These are phyloP conservation scores for Microbotryum violaceum DNA, from an alignment of 1,284 basidiomycete species.

Conservation along the genomic window DNA sequence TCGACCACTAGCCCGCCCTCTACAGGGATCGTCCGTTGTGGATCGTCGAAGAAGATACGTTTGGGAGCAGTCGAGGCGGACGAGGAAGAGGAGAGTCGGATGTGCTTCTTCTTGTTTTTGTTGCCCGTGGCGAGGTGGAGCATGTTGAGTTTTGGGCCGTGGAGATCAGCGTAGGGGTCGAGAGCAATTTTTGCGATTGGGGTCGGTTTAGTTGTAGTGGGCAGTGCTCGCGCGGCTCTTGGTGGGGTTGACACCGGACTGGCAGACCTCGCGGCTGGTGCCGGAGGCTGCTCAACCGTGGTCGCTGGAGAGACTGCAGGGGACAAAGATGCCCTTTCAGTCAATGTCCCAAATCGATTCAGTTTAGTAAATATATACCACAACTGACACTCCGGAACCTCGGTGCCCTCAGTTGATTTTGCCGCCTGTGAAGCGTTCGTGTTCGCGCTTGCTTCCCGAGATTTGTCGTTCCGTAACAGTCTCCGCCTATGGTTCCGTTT, in stretches of 20 bases:
- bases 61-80: no score
- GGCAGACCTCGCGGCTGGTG: not conserved
- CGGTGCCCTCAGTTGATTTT: not conserved
- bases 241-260: not conserved
- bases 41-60: no score
- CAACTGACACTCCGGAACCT: not conserved
- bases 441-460: not conserved
- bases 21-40: no score
- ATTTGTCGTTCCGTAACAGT: not conserved
- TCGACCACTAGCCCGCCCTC: no score
- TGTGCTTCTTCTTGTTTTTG: constrained; percentile 9
- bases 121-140: constrained; percentile 3
- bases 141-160: constrained; percentile 1
- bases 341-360: not conserved
- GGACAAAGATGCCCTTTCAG: not conserved
- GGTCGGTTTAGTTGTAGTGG: not conserved
- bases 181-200: not conserved
- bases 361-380: not conserved
- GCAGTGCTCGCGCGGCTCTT: not conserved
- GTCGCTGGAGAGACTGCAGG: not conserved
- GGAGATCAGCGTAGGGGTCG: not conserved
- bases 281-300: not conserved
- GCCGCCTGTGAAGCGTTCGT: not conserved
- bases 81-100: no score
- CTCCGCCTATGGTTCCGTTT: constrained; percentile 18